These are phyloP conservation scores for Golubevia sp. DNA, from an alignment of 1,284 basidiomycete genomes.

Conservation along the genomic window DNA sequence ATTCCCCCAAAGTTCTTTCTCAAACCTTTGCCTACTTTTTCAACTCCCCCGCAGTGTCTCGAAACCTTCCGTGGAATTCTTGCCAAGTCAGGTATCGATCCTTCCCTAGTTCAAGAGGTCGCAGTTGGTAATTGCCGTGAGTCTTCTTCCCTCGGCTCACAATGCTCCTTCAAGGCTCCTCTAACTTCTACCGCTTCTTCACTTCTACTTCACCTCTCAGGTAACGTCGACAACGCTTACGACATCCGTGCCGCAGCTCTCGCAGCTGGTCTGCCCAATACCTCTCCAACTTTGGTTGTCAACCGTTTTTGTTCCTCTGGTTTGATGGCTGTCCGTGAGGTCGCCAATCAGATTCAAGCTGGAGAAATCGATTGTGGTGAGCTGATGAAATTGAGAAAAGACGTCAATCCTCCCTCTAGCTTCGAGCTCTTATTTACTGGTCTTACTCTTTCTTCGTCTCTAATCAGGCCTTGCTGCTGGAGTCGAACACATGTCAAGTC, in stretches of 20 bases:
- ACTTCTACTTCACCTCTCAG: too few relatives aligned
- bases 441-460: too few relatives aligned
- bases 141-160: background rate
- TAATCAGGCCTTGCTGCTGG: conserved; percentile 84
- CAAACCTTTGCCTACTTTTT: conserved; percentile 13
- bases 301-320: conserved; percentile 84
- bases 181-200: too few relatives aligned
- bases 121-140: conserved; percentile 39
- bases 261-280: conserved; percentile 79
- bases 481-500: conserved; percentile 74
- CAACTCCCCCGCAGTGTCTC: conserved; percentile 27
- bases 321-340: conserved; percentile 78
- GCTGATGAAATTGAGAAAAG: too few relatives aligned
- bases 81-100: conserved; percentile 36
- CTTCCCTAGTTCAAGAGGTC: conserved; percentile 44
- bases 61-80: conserved; percentile 43
- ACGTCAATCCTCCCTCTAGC: too few relatives aligned
- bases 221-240: conserved; percentile 34
- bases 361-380: conserved; percentile 84
- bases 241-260: conserved; percentile 69
- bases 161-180: background rate
- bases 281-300: conserved; percentile 74
- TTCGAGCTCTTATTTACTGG: too few relatives aligned
- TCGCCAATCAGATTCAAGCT: conserved; percentile 78
- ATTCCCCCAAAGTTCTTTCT: background rate